Evolutionary conservation across 2,329 filamentous ascomycete genomes (phyloP), one percentile per base, ranked within the genome.

Genomic region (Aspergillus sp.): DNA sequence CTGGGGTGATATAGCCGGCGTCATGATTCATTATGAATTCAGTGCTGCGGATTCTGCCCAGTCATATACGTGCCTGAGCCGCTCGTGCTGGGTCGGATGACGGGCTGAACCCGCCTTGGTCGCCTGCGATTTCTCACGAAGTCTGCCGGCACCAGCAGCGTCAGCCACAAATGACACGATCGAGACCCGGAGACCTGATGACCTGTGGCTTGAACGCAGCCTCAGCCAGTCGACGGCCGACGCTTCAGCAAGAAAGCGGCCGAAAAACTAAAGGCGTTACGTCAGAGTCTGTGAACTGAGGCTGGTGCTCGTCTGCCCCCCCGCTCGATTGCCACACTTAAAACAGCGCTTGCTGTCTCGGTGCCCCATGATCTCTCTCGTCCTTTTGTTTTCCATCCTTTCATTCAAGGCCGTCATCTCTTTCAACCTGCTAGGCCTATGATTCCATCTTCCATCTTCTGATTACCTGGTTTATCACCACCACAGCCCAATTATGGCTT

Each of bases 401-500:
- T 22, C 28, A 51, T 34, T 60, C 28, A 48, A 51, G 19, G 17
- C 56, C 34, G 31, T 53, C 43, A 51, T 59, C 38, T 34, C 25
- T 22, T 41, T 41, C 11, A 38, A 45, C 43, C 38, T n/a, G 30
- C 41, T 25, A 28, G 49, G 22, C 31, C 51, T 38, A 54, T 59
- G 51, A 59, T 45, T 59, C 4, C 38, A 8, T 45, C 43, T 9
- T 17, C 17, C 41, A 5, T 11, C 23, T 45, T 53, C 31, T 54
- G 43, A 62, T n/a, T 52, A 19, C 25, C 48, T 51, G 51, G 56
- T 54, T 51, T 30, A 34, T 55, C 25, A 50, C 43, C 45, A 43
- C 45, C 34, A 38, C 57, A 52, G 15, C 22, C 54, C 62, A 60
- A 66, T 64, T 56, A 78, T 78, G 74, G 67, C 75, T 38, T 77